Evolutionary conservation across 345 rosid genomes (phyloP), one percentile per base, ranked within the genome.

Genomic region (Citrus maxima): DNA sequence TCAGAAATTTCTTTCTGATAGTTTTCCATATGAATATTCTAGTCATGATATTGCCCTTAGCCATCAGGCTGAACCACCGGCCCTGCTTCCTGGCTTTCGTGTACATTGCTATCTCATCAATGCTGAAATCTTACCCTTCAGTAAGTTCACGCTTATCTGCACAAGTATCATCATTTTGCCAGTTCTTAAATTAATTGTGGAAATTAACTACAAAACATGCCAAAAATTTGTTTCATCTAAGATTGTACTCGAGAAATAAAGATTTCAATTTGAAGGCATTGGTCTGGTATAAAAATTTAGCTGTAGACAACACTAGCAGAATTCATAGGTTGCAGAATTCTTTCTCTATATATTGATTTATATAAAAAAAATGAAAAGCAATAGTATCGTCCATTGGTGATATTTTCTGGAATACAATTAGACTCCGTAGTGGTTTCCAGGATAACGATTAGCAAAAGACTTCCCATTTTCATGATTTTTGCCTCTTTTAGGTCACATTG

Each of bases 91-190:
- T 96, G 86, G 98, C 97, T 76, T 93, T 96, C 78, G 85, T 91
- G 77, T 96, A 91, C 83, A 38, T 93, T 65, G 88, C 97, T 24
- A 88, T 96, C 89, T 87, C 90, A 67, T 90, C 97, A 55, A 89
- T 94, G 88, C 93, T 94, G 55, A 96, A 96, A 80, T 91, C 99
- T 77, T 96, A 94, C 79, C 97, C 98, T 76, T 96, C 98, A 6
- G 98, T 96, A 84, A 89, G 97, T 88, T 66, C 37, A 71, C 3
- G 8, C 24, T 62, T 71, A 25, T 46, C 24, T 46, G 25, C 70
- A 12, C 18, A 18, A 60, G n/a, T 30, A 30, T 27, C 30, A 67
- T 35, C 12, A 49, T 67, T 58, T 32, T 14, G 34, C 37, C 22
- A 16, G 16, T 14, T 22, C 70, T 27, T 67, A 34, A 14, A 12